phyloP scores from a whole-genome alignment of 805 yeast genomes.

The Nakazawaea sp. region DNA sequence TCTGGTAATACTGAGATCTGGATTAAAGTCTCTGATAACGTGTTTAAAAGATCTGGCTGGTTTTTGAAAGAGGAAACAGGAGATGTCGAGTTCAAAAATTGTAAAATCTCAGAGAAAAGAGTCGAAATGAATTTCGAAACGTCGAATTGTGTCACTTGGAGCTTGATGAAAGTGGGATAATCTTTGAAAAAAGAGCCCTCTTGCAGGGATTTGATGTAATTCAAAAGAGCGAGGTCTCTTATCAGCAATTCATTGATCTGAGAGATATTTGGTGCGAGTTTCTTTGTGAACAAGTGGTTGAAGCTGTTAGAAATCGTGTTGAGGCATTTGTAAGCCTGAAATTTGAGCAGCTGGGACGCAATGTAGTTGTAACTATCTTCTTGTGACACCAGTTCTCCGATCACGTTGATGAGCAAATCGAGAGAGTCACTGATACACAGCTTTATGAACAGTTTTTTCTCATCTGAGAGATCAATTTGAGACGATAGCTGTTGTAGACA shows the following conservation, averaged over 20 bases:
- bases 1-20: slow-evolving; percentile 34
- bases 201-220: slow-evolving; percentile 13
- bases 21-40: slow-evolving; percentile 24
- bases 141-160: slow-evolving; percentile 19
- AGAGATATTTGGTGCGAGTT: background rate
- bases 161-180: slow-evolving; percentile 12
- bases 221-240: slow-evolving; percentile 15
- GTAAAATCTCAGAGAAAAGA: slow-evolving; percentile 23
- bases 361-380: slow-evolving; percentile 11
- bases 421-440: slow-evolving; percentile 19
- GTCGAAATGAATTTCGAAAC: slow-evolving; percentile 14
- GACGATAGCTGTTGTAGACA: slow-evolving; percentile 48
- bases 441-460: slow-evolving; percentile 30
- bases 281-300: slow-evolving; percentile 14
- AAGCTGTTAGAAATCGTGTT: slow-evolving; percentile 19
- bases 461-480: slow-evolving; percentile 32
- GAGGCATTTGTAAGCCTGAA: slow-evolving; percentile 22
- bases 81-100: slow-evolving; percentile 21
- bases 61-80: slow-evolving; percentile 14
- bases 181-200: slow-evolving; percentile 13
- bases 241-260: slow-evolving; percentile 13
- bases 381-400: slow-evolving; percentile 6
- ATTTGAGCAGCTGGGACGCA: slow-evolving; percentile 18
- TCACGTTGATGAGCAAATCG: slow-evolving; percentile 17
- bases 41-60: slow-evolving; percentile 10